A percentile compares a stretch with the other conserved stretches of the same genome.
Conservation (phyloP, 1,284 basidiomycete genomes). For the Ceratorhiza oryzae-sativae region DNA sequence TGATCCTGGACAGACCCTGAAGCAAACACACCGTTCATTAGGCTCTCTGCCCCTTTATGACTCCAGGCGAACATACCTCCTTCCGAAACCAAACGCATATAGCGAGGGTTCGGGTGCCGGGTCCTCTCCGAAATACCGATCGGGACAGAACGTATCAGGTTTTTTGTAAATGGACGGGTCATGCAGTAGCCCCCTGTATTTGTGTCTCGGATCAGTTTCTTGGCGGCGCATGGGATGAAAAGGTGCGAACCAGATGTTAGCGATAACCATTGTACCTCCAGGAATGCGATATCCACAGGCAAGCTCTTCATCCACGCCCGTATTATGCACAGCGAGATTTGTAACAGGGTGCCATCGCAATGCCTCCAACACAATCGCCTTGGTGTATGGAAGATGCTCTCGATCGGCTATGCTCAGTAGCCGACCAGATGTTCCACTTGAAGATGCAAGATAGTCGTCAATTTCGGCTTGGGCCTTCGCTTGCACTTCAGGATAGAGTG, state of each 20-base stretch:
- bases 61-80: not conserved
- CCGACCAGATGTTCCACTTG: not conserved
- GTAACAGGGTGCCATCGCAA: conserved; percentile 46
- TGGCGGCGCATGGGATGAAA: not conserved
- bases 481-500: conserved; percentile 51
- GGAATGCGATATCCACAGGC: not conserved
- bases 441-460: conserved; percentile 42
- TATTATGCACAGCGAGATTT: conserved; percentile 10
- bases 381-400: conserved; percentile 43
- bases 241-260: conserved; percentile 1
- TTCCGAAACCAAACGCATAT: conserved; percentile 34
- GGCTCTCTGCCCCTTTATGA: not conserved
- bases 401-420: conserved; percentile 45
- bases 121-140: not conserved
- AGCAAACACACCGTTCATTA: not conserved
- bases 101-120: conserved; percentile 4
- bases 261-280: conserved; percentile 8
- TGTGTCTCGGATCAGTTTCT: not conserved
- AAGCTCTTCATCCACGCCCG: not conserved
- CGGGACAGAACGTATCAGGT: conserved; percentile 11
- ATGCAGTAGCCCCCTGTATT: conserved; percentile 18
- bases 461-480: conserved; percentile 52
- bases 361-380: conserved; percentile 45
- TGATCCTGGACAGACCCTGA: conserved; percentile 23
- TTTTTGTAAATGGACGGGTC: conserved; percentile 5